These are phyloP conservation scores for Gentiana straminea DNA, from an alignment of 257 asterid genomes.

Conservation along the genomic window DNA sequence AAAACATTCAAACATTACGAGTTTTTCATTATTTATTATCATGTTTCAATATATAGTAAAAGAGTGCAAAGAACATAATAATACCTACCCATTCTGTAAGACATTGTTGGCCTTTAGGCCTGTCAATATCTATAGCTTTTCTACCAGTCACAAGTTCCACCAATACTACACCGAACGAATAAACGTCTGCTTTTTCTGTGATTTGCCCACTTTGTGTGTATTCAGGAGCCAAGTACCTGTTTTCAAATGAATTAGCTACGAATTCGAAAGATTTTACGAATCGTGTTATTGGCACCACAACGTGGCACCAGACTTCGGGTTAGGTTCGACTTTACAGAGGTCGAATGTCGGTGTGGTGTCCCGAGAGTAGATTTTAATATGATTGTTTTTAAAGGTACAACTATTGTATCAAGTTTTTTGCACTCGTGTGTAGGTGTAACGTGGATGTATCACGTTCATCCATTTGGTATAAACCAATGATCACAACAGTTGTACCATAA, in stretches of 20 bases:
- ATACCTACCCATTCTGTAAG: constrained; percentile 83
- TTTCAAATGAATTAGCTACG: constrained; percentile 1
- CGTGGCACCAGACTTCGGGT: too few relatives aligned
- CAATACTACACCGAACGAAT: constrained; percentile 91
- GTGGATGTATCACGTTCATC: too few relatives aligned
- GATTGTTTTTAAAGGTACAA: too few relatives aligned
- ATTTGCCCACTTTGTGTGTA: constrained; percentile 99
- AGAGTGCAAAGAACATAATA: not conserved
- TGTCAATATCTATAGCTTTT: constrained; percentile 79
- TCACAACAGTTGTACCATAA: too few relatives aligned
- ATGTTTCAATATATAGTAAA: not conserved
- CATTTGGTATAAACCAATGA: too few relatives aligned
- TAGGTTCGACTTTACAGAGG: too few relatives aligned
- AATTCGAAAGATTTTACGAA: not conserved
- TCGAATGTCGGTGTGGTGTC: too few relatives aligned
- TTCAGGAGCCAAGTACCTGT: constrained; percentile 94
- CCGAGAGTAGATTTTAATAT: too few relatives aligned
- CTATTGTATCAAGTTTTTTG: too few relatives aligned
- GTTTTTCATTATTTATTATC: not conserved
- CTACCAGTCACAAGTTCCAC: constrained; percentile 94
- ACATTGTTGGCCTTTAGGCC: constrained; percentile 98
- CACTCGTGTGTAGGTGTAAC: too few relatives aligned
- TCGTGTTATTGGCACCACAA: not conserved
- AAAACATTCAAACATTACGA: not conserved
- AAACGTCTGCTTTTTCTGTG: constrained; percentile 89